These are phyloP conservation scores for Suillus subluteus DNA, from an alignment of 768 basidiomycete species.

Conservation along the genomic window DNA sequence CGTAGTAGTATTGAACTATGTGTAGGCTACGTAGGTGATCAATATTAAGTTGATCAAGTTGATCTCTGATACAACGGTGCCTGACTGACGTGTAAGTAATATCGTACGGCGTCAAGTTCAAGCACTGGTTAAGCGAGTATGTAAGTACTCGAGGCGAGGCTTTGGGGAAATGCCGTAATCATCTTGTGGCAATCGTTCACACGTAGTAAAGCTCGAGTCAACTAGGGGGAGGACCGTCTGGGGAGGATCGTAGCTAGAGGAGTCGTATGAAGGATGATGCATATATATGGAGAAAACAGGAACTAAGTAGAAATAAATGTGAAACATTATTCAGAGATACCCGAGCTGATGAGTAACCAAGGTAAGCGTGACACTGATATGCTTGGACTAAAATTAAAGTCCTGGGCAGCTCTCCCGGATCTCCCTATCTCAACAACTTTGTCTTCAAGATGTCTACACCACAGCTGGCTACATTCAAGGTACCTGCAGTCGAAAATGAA, in stretches of 20 bases:
- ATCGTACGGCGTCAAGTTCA: too few species aligned
- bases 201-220: too few species aligned
- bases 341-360: neutral
- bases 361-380: neutral
- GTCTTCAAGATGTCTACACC: conserved; percentile 60
- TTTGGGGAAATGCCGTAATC: neutral
- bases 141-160: neutral
- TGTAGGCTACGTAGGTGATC: neutral
- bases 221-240: too few species aligned
- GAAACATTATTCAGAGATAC: neutral
- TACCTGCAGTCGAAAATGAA: conserved; percentile 89
- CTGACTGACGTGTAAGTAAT: too few species aligned
- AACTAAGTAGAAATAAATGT: neutral
- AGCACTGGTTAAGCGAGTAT: too few species aligned
- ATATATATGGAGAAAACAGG: neutral
- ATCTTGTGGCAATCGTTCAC: neutral
- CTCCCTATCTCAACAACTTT: conserved; percentile 10
- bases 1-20: too few species aligned
- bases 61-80: too few species aligned
- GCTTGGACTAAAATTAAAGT: neutral
- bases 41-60: neutral
- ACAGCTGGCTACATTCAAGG: conserved; percentile 84
- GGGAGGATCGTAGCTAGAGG: too few species aligned
- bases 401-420: neutral
- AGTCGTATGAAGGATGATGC: too few species aligned